These are phyloP conservation scores for Heritiera fomes DNA, from an alignment of 345 rosid species.

Conservation along the genomic window DNA sequence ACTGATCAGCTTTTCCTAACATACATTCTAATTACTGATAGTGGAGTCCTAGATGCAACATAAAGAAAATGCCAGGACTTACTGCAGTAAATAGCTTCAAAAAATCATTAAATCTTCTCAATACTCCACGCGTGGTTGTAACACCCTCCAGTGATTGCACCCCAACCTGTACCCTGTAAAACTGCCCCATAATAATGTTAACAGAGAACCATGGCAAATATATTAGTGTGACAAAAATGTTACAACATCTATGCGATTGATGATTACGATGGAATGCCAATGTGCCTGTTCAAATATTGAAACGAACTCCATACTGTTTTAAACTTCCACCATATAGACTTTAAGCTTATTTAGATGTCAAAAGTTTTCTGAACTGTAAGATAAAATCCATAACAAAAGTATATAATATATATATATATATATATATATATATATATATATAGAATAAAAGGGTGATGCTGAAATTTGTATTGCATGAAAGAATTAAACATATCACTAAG, in stretches of 20 bases:
- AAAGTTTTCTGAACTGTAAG: not conserved
- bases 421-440: no score
- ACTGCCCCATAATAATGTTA: slow-evolving; percentile 77
- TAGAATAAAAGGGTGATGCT: not conserved
- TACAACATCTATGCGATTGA: not conserved
- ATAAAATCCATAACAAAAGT: not conserved
- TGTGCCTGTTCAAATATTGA: not conserved
- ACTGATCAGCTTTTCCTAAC: not conserved
- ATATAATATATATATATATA: no score
- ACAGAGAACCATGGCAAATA: slow-evolving; percentile 19
- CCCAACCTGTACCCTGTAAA: slow-evolving; percentile 98
- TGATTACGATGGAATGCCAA: not conserved
- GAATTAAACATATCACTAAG: slow-evolving; percentile 9
- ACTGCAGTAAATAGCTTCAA: slow-evolving; percentile 84
- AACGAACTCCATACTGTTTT: not conserved
- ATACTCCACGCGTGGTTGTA: slow-evolving; percentile 61
- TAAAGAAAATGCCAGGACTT: slow-evolving; percentile 33
- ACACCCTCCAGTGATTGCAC: slow-evolving; percentile 88
- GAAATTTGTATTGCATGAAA: slow-evolving; percentile 8
- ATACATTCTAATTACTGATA: not conserved
- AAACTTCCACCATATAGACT: not conserved
- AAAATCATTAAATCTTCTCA: slow-evolving; percentile 96
- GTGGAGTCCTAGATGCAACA: not conserved
- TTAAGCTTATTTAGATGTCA: not conserved
- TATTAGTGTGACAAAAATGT: not conserved